Conservation (phyloP, 176 grass and related monocot species). For the Musa schizocarpa region DNA sequence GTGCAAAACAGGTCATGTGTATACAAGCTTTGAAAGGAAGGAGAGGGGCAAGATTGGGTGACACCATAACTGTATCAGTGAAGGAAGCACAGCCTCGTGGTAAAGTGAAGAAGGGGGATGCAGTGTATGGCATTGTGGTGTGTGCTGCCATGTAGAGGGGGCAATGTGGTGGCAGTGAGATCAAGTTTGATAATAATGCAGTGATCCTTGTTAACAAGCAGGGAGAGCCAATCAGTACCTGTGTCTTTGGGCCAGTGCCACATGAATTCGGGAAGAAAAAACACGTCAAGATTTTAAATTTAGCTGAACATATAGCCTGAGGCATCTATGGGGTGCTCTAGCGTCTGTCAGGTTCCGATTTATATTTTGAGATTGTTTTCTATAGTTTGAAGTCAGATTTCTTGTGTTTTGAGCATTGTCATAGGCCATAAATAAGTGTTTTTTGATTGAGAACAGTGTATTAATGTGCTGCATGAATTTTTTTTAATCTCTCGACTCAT, state of each 20-base stretch:
- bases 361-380: too few relatives aligned
- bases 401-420: too few relatives aligned
- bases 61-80: constrained; percentile 73
- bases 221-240: constrained; percentile 80
- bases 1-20: constrained; percentile 88
- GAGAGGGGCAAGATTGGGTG: constrained; percentile 59
- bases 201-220: constrained; percentile 90
- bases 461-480: too few relatives aligned
- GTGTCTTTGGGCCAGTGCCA: constrained; percentile 60
- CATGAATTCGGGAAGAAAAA: constrained; percentile 86
- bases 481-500: too few relatives aligned
- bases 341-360: too few relatives aligned
- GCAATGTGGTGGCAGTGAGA: constrained; percentile 59
- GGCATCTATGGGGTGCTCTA: not conserved
- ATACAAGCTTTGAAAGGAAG: constrained; percentile 70
- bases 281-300: constrained; percentile 76
- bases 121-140: constrained; percentile 86
- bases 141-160: constrained; percentile 83
- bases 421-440: too few relatives aligned
- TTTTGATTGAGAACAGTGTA: too few relatives aligned
- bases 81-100: constrained; percentile 87
- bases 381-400: too few relatives aligned
- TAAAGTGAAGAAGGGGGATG: constrained; percentile 97
- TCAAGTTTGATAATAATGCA: constrained; percentile 84
- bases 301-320: constrained; percentile 88